These are phyloP conservation scores for Trypanosoma melophagium DNA, from an alignment of 208 protist genomes.

Conservation along the genomic window DNA sequence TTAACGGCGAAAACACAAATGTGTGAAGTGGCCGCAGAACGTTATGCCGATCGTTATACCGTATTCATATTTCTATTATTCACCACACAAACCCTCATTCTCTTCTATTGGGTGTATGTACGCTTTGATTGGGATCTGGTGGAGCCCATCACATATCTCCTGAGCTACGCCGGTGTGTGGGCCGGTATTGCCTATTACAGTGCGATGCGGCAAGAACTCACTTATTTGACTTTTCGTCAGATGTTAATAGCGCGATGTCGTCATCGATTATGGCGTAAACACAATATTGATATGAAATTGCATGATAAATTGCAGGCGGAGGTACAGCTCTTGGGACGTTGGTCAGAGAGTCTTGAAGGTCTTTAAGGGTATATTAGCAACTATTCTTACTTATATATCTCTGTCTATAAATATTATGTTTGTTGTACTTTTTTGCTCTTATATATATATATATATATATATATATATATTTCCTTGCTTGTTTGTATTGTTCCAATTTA, in stretches of 20 bases:
- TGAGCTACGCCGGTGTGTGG: slow-evolving; percentile 77
- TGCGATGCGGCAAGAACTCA: slow-evolving; percentile 50
- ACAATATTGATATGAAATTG: slow-evolving; percentile 33
- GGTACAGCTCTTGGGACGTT: slow-evolving; percentile 37
- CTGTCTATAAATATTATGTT: not conserved
- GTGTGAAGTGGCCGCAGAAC: slow-evolving; percentile 37
- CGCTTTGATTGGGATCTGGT: slow-evolving; percentile 88
- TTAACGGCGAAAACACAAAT: slow-evolving; percentile 30
- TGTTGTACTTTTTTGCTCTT: too few species aligned
- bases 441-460: too few species aligned
- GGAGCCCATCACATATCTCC: slow-evolving; percentile 88
- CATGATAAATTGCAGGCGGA: slow-evolving; percentile 45
- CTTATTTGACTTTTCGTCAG: slow-evolving; percentile 37
- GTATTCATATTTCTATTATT: slow-evolving; percentile 41
- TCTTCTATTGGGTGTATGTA: slow-evolving; percentile 85
- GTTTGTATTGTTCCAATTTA: too few species aligned
- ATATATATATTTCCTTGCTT: too few species aligned
- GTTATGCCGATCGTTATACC: slow-evolving; percentile 32
- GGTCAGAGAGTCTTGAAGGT: slow-evolving; percentile 36
- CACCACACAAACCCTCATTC: slow-evolving; percentile 38
- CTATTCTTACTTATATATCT: not conserved
- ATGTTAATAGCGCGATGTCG: slow-evolving; percentile 28
- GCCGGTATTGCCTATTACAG: slow-evolving; percentile 65
- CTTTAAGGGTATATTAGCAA: slow-evolving; percentile 14
- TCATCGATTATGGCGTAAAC: slow-evolving; percentile 28